A percentile compares a stretch with the other conserved stretches of the same genome.
phyloP scores from a whole-genome alignment of 2,329 filamentous ascomycete species.

The Xylaria multiplex region DNA sequence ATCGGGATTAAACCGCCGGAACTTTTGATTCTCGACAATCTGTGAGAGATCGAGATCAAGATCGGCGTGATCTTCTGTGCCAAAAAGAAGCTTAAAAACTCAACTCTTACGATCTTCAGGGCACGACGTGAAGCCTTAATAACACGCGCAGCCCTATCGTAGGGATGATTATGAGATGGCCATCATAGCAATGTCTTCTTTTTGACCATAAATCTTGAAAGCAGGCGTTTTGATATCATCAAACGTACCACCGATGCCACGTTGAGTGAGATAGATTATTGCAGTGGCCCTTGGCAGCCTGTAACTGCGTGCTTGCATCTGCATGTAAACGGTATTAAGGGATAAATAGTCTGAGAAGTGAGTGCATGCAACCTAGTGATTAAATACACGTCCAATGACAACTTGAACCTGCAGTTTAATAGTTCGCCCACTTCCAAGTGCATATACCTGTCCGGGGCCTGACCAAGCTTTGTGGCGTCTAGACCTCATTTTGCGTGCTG shows the following conservation, averaged over 20 bases:
- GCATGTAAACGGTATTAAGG: constrained; percentile 24
- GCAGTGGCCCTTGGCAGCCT: constrained; percentile 11
- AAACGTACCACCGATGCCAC: constrained; percentile 19
- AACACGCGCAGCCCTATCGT: constrained; percentile 1
- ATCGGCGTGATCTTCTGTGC: constrained; percentile 35
- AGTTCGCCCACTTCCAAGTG: constrained; percentile 1
- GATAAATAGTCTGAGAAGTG: constrained; percentile 29
- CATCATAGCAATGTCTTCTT: neutral
- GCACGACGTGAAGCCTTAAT: constrained; percentile 11
- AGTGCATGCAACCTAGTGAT: constrained; percentile 33
- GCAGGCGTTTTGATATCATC: constrained; percentile 29
- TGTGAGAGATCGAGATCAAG: constrained; percentile 17
- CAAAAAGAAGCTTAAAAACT: constrained; percentile 35
- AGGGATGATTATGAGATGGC: neutral
- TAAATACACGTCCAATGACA: constrained; percentile 33
- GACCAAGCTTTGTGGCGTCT: constrained; percentile 8
- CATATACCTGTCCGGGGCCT: constrained; percentile 9
- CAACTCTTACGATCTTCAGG: constrained; percentile 40
- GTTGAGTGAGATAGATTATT: constrained; percentile 6
- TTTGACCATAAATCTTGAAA: constrained; percentile 24
- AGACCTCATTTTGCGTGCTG: neutral
- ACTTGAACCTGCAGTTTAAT: constrained; percentile 26
- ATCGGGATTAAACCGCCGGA: neutral
- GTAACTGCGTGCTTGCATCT: constrained; percentile 11
- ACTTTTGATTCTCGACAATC: neutral